These are phyloP conservation scores for Torulaspora franciscae DNA, from an alignment of 805 yeast species.

Conservation along the genomic window DNA sequence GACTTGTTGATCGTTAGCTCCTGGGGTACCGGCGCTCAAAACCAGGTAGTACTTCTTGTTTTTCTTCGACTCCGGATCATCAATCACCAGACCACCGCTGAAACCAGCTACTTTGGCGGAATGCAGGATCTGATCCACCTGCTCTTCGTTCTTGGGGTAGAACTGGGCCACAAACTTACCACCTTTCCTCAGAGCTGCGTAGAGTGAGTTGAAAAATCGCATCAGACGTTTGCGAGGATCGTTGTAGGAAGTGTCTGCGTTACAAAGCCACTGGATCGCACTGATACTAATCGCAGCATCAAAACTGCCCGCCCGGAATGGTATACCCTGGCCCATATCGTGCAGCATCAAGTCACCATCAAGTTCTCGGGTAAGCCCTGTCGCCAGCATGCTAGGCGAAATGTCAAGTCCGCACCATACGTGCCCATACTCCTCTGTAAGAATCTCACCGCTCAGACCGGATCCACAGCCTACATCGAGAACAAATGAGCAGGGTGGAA, in stretches of 20 bases:
- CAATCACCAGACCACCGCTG: constrained; percentile 91
- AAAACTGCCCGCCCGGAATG: constrained; percentile 92
- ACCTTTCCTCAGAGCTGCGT: constrained; percentile 81
- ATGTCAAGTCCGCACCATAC: constrained; percentile 96
- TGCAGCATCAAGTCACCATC: constrained; percentile 90
- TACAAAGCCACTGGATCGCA: constrained; percentile 97
- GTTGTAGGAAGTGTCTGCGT: constrained; percentile 77
- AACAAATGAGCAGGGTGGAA: constrained; percentile 61
- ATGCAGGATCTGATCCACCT: constrained; percentile 66
- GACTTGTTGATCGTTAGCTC: constrained; percentile 65
- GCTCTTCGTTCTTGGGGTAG: constrained; percentile 87
- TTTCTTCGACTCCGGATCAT: constrained; percentile 87
- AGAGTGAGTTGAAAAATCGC: constrained; percentile 81
- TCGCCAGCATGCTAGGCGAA: constrained; percentile 91
- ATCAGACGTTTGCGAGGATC: constrained; percentile 81
- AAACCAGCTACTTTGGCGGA: constrained; percentile 94
- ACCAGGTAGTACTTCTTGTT: constrained; percentile 89
- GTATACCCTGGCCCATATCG: constrained; percentile 91
- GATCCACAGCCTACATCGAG: constrained; percentile 97
- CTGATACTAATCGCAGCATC: constrained; percentile 95
- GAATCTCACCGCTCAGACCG: constrained; percentile 89
- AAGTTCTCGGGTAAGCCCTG: constrained; percentile 85
- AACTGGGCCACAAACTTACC: constrained; percentile 98
- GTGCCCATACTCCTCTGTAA: constrained; percentile 82
- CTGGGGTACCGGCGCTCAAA: constrained; percentile 61